These are phyloP conservation scores for Monilinia vaccinii-corymbosi DNA, from an alignment of 2,329 filamentous ascomycete species.

Conservation along the genomic window DNA sequence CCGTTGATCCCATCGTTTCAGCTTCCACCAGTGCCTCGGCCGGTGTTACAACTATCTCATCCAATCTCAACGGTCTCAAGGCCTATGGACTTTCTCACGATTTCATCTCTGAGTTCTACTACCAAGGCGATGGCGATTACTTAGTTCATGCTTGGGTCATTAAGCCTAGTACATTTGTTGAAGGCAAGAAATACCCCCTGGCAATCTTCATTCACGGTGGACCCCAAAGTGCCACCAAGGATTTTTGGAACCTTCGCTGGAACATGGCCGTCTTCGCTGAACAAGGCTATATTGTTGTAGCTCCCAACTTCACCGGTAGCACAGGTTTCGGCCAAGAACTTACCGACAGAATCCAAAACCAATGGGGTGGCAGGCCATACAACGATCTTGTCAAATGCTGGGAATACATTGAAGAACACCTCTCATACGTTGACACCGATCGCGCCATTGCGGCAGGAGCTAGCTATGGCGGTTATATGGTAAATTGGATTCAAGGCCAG, in stretches of 20 bases:
- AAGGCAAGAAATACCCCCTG: conserved; percentile 64
- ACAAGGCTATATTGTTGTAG: conserved; percentile 72
- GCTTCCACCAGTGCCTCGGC: conserved; percentile 15
- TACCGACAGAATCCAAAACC: conserved; percentile 37
- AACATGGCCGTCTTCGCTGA: conserved; percentile 77
- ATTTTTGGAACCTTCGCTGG: conserved; percentile 74
- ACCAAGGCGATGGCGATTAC: conserved; percentile 20
- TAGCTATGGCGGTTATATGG: conserved; percentile 65
- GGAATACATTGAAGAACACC: conserved; percentile 55
- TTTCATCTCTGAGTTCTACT: conserved; percentile 21
- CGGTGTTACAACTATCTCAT: conserved; percentile 14
- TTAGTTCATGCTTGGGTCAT: conserved; percentile 20
- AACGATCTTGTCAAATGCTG: conserved; percentile 68
- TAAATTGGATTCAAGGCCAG: conserved; percentile 84
- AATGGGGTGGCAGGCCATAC: conserved; percentile 55
- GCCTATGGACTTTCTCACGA: conserved; percentile 17
- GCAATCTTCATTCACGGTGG: conserved; percentile 73
- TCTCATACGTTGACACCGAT: conserved; percentile 56
- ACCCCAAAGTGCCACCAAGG: conserved; percentile 65
- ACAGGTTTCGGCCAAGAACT: conserved; percentile 71
- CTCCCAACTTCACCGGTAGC: conserved; percentile 67
- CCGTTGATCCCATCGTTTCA: conserved; percentile 28
- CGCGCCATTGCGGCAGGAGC: conserved; percentile 64
- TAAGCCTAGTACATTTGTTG: conserved; percentile 41
- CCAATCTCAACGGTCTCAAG: conserved; percentile 15